These are phyloP conservation scores for Tetracentron sinense DNA, from an alignment of 164 flowering plant genomes.

Conservation along the genomic window DNA sequence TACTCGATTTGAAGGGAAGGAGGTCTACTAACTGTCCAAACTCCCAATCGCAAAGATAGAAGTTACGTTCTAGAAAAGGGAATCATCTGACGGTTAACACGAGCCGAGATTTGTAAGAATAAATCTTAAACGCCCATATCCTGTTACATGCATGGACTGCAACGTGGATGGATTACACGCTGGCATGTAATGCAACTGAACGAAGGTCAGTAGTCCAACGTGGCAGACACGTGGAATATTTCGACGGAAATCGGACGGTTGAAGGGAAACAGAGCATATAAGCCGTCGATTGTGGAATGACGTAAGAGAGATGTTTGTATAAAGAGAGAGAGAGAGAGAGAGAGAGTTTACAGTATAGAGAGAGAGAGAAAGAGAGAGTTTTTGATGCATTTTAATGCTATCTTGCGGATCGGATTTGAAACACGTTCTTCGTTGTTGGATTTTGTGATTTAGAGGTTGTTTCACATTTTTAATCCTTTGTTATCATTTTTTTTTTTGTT, in stretches of 20 bases:
- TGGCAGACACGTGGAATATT: slow-evolving; percentile 23
- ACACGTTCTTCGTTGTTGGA: not conserved
- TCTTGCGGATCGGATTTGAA: slow-evolving; percentile 9
- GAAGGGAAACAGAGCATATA: not conserved
- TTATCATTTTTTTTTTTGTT: not conserved
- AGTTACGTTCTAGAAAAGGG: not conserved
- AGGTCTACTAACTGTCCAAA: slow-evolving; percentile 4
- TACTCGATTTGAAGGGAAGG: slow-evolving; percentile 5
- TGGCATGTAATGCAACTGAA: not conserved
- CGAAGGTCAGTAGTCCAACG: slow-evolving; percentile 16
- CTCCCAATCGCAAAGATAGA: not conserved
- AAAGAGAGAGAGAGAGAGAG: slow-evolving; percentile 10
- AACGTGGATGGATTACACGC: slow-evolving; percentile 4
- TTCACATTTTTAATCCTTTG: not conserved
- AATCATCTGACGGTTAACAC: slow-evolving; percentile 2
- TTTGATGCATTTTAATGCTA: slow-evolving; percentile 16
- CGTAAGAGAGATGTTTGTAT: slow-evolving; percentile 12
- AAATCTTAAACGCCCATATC: not conserved
- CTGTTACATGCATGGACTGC: not conserved
- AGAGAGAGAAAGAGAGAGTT: slow-evolving; percentile 10
- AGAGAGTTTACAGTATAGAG: not conserved
- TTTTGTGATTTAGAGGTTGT: not conserved
- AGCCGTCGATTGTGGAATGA: slow-evolving; percentile 25
- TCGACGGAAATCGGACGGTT: slow-evolving; percentile 18
- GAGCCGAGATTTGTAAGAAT: not conserved